Conservation (phyloP, 148 eudicot genomes). For the Vaccinium vitisidaea region DNA sequence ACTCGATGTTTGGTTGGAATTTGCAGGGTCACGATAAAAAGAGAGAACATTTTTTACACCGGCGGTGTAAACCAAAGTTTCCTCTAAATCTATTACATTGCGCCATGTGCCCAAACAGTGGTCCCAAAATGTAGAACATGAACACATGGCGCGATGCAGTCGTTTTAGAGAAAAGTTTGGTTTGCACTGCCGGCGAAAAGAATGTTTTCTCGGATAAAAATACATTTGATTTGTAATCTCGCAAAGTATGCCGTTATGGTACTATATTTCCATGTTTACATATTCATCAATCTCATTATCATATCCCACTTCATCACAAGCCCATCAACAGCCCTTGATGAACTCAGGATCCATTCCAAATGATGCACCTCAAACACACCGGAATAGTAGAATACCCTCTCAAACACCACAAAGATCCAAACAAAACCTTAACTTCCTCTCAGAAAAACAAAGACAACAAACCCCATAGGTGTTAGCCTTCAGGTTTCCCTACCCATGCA, state of each 20-base stretch:
- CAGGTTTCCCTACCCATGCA: slow-evolving; percentile 36
- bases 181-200: no score
- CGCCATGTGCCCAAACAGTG: no score
- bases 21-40: background rate
- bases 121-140: no score
- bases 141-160: no score
- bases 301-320: background rate
- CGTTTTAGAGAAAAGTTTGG: no score
- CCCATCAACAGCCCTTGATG: background rate
- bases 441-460: slow-evolving; percentile 11
- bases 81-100: no score
- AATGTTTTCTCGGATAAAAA: no score
- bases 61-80: no score
- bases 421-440: background rate
- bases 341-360: background rate
- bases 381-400: background rate
- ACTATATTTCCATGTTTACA: no score
- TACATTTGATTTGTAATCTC: background rate
- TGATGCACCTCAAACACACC: background rate
- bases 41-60: no score
- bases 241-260: no score
- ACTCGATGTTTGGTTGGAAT: background rate
- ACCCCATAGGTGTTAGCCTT: slow-evolving; percentile 35
- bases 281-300: background rate
- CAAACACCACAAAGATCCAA: slow-evolving; percentile 1